Conservation (phyloP, 2,329 filamentous ascomycete genomes). For the Colletotrichum melonis region DNA sequence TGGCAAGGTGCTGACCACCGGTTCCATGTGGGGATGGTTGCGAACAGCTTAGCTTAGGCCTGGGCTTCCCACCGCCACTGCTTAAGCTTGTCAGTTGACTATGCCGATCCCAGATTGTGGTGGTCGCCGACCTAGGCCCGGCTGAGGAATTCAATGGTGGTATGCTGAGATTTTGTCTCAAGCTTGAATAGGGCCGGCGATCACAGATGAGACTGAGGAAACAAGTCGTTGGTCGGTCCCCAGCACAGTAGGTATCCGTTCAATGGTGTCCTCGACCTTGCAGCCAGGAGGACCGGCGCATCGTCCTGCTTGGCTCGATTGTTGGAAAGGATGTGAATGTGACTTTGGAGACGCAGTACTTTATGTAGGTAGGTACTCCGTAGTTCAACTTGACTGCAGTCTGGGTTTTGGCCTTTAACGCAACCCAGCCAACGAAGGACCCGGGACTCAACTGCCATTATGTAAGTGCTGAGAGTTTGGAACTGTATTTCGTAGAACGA, state of each 20-base stretch:
- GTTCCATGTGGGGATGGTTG: neutral
- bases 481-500: neutral
- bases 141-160: neutral
- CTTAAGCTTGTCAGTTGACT: conserved; percentile 10
- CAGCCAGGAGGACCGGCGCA: neutral
- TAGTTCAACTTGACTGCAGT: neutral
- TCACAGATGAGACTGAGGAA: neutral
- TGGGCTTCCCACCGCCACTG: conserved; percentile 1
- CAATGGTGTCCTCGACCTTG: neutral
- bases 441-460: neutral
- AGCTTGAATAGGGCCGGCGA: neutral
- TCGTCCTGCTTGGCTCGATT: neutral
- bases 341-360: neutral
- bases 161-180: neutral
- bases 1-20: neutral
- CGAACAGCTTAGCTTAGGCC: conserved; percentile 8
- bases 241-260: neutral
- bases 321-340: neutral
- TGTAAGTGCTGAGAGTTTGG: neutral
- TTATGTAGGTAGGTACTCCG: neutral
- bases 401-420: neutral
- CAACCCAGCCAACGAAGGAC: neutral
- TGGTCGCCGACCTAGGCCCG: neutral
- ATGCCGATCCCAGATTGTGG: neutral
- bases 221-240: neutral